These are phyloP conservation scores for Pisolithus thermaeus DNA, from an alignment of 1,284 basidiomycete genomes.

Conservation along the genomic window DNA sequence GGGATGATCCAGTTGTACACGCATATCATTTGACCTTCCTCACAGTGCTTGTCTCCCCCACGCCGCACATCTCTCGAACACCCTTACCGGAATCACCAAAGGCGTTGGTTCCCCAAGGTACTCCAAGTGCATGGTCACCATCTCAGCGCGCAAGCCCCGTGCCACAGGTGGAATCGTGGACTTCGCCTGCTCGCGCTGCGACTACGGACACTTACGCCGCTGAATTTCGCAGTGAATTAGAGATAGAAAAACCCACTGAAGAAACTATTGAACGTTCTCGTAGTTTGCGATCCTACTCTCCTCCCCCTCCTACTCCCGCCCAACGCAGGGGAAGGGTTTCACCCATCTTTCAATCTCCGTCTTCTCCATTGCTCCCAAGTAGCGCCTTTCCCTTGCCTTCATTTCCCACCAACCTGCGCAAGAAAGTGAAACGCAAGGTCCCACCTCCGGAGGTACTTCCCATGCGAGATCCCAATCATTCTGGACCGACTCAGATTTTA, in stretches of 20 bases:
- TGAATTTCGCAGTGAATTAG: constrained; percentile 2
- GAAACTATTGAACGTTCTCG: background rate
- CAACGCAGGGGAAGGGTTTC: constrained; percentile 14
- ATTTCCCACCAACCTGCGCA: constrained; percentile 11
- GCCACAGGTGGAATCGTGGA: background rate
- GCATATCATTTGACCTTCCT: background rate
- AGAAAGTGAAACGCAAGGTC: constrained; percentile 23
- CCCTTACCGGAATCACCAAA: constrained; percentile 5
- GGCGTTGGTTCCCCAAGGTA: constrained; percentile 12
- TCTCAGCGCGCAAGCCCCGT: constrained; percentile 18
- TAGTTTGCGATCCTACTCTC: constrained; percentile 11
- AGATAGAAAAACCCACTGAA: background rate
- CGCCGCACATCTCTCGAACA: constrained; percentile 3
- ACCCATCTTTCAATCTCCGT: constrained; percentile 11
- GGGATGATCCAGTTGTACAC: background rate
- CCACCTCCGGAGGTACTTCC: constrained; percentile 17
- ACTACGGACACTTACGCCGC: constrained; percentile 1
- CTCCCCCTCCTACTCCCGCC: constrained; percentile 28
- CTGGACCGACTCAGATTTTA: constrained; percentile 21
- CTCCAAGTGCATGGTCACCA: constrained; percentile 24
- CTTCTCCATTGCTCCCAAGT: constrained; percentile 12
- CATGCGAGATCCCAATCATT: constrained; percentile 10
- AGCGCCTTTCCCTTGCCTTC: constrained; percentile 8
- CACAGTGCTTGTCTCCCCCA: background rate
- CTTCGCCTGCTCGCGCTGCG: background rate